Percentiles rank a stretch among this genome's conserved stretches.
Conservation (phyloP, 1,139 yeast species). For the Candida dubliniensis region DNA sequence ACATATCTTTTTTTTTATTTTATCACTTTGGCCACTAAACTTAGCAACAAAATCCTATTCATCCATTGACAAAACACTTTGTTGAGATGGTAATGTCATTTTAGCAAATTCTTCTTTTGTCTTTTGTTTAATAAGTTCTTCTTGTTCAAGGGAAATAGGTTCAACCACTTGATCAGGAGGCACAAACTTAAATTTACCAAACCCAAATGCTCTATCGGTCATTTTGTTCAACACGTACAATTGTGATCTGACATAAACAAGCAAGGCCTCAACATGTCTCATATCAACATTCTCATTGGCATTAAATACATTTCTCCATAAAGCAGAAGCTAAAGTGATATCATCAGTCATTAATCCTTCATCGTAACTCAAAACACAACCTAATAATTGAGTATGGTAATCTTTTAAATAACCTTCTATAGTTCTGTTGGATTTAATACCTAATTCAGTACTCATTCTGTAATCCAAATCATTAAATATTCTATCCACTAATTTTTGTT, state of each 20-base stretch:
- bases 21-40: neutral
- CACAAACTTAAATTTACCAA: conserved; percentile 83
- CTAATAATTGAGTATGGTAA: conserved; percentile 86
- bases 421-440: conserved; percentile 78
- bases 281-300: conserved; percentile 82
- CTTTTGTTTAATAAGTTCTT: conserved; percentile 41
- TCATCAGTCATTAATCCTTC: conserved; percentile 87
- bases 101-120: conserved; percentile 37
- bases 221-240: conserved; percentile 80
- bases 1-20: conserved; percentile 3
- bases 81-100: conserved; percentile 60
- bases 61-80: conserved; percentile 62
- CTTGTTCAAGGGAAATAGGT: conserved; percentile 66
- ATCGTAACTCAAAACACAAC: conserved; percentile 86
- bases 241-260: conserved; percentile 86
- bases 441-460: conserved; percentile 81
- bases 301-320: conserved; percentile 89
- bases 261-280: conserved; percentile 81
- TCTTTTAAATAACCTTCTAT: conserved; percentile 87
- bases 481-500: conserved; percentile 87
- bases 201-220: conserved; percentile 89
- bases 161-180: conserved; percentile 81
- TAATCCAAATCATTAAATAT: conserved; percentile 87
- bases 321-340: conserved; percentile 79
- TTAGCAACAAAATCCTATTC: conserved; percentile 42